These are phyloP conservation scores for Pyrenophora tritici-repentis DNA, from an alignment of 2,329 filamentous ascomycete species.

Conservation along the genomic window DNA sequence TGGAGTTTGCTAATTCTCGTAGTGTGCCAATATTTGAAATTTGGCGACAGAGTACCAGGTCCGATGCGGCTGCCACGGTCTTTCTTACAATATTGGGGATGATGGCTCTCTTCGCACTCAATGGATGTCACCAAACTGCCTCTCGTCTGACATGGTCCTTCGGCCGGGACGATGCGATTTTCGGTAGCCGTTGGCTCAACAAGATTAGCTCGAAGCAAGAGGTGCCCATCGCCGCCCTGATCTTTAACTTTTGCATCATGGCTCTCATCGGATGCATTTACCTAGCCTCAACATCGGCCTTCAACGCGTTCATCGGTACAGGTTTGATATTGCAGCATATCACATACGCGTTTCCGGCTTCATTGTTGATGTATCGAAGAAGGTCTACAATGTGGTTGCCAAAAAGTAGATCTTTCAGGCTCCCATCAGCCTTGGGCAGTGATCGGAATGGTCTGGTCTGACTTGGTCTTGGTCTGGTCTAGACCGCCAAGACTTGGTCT, in stretches of 20 bases:
- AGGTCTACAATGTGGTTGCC: conserved; percentile 28
- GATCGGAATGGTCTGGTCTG: too few species aligned
- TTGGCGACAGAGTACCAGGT: conserved; percentile 24
- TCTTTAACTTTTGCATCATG: conserved; percentile 23
- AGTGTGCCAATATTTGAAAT: conserved; percentile 24
- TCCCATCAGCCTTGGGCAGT: conserved; percentile 28
- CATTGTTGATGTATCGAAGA: conserved; percentile 31
- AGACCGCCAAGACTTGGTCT: too few species aligned
- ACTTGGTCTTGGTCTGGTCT: too few species aligned
- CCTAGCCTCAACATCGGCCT: conserved; percentile 23
- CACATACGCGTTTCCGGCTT: conserved; percentile 37
- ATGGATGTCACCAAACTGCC: conserved; percentile 21
- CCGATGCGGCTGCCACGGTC: conserved; percentile 16
- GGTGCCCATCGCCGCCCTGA: conserved; percentile 17
- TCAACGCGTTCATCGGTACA: conserved; percentile 25
- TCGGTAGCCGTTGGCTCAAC: conserved; percentile 19
- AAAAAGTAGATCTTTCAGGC: conserved; percentile 20
- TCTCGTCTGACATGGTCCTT: conserved; percentile 27
- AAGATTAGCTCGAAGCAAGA: conserved; percentile 16
- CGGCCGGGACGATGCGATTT: conserved; percentile 20
- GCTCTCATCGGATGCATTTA: conserved; percentile 27
- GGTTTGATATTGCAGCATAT: conserved; percentile 30
- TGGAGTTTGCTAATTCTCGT: neutral
- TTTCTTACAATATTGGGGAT: conserved; percentile 17
- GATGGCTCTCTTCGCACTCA: conserved; percentile 16